Evolutionary conservation across 768 basidiomycete species (phyloP), one percentile per base, ranked within the genome.

Genomic region (Serendipita indica): DNA sequence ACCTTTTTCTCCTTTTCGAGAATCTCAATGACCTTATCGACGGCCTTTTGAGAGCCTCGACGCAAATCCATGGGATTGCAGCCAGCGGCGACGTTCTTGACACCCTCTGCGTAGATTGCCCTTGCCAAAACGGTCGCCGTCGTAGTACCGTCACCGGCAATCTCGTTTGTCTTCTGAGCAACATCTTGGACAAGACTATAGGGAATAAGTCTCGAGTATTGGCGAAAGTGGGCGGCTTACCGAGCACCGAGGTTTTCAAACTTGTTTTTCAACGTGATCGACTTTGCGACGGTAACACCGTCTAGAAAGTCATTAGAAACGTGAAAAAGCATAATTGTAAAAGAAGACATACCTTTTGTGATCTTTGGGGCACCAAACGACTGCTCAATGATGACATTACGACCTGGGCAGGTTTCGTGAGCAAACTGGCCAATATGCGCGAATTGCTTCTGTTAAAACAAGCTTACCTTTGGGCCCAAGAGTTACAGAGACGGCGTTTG

Each of bases 61-160:
- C 94, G 90, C 61, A 98, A 88, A 74, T 99, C 94, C 93, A 97
- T 99, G 12, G 94, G 94, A 75, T 94, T 96, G 79, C 94, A 99
- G 2, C 94, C 94, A 7, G 94, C 94, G 20, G 94, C 94, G 60
- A 98, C 94, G 66, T 98, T 98, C 78, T 97, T 97, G 67, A 97
- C 93, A 71, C 94, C 94, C 72, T 99, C 94, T 0, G 91, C 80
- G 75, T 96, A 99, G 72, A 99, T 97, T 59, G 94, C 92, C 58
- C 91, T 88, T 7, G 94, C 89, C 60, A 97, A 83, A 57, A 97
- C 94, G 33, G 94, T 97, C 3, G 94, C 92, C 14, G 94, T 99
- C 6, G 94, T 99, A 2, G 94, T 98, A 60, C 94, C 94, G 70
- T 99, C 94, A 70, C 94, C 94, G 34, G 94, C 94, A 65, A 86